Base-by-base conservation (phyloP, 1,284 basidiomycete species). In the Melampsora larici-populina region DNA sequence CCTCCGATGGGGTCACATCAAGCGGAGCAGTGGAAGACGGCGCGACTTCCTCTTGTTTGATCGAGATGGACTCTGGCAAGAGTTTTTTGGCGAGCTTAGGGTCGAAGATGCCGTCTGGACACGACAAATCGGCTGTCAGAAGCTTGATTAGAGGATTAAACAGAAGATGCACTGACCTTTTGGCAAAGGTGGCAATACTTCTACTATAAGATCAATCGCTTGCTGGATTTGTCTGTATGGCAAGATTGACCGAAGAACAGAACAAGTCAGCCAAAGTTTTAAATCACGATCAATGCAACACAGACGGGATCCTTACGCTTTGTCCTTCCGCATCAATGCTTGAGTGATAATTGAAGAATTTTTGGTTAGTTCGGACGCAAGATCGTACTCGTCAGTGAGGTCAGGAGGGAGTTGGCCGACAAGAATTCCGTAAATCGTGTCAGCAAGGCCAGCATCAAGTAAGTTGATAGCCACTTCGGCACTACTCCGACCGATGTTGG, bases 361-460 rank as follows among this genome's bases (percentile, higher is more conserved):
- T 29, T 29, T 70, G 11, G 68, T 78, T 21, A 78, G 49, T 51
- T 78, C 75, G 11, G 65, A 60, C 87, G 21, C 90, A 90, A 82
- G 91, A 89, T 81, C 75, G 21, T 68, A 75, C 65, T 77, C 77
- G 40, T 91, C 90, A 62, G 87, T 86, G 79, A 84, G 82, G 0
- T 87, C 82, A 0, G 92, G 89, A 9, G 92, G 94, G 1, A 93
- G 84, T 9, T 96, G 92, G 33, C 94, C 95, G 0, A 94, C 96
- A 75, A 97, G 86, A 75, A 97, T 94, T 82, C 95, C 93, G 83
- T 96, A 95, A 58, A 96, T 84, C 0, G 93, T 96, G 80, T 91
- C 90, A 76, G 92, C 93, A 76, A 96, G 91, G 79, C 92, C 92
- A 36, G 93, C 92, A 83, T 97, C 92, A 69, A 97, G 87, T 70